phyloP scores from a whole-genome alignment of 495 filamentous ascomycete species.

The Penicillium ucsense region DNA sequence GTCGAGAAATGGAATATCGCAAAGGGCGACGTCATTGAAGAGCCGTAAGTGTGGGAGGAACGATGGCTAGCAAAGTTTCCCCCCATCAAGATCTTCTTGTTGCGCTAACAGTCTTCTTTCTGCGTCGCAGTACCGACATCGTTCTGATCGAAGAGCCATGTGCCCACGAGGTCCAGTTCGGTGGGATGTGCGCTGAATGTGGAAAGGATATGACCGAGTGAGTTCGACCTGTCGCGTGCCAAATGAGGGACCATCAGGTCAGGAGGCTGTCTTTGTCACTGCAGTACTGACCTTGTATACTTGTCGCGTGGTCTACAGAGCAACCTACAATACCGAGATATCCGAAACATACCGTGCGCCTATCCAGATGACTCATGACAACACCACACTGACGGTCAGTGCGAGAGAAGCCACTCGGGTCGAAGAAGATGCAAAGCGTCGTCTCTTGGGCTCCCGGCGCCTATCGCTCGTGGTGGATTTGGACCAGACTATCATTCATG shows the following conservation, averaged over 20 bases:
- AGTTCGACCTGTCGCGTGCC: conserved; percentile 9
- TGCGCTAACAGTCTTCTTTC: background rate
- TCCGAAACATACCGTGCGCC: conserved; percentile 66
- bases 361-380: conserved; percentile 89
- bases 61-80: too few species aligned
- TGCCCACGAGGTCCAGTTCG: conserved; percentile 81
- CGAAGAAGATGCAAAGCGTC: conserved; percentile 76
- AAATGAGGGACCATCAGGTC: too few species aligned
- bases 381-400: conserved; percentile 67
- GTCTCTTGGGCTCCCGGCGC: conserved; percentile 68
- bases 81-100: too few species aligned
- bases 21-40: conserved; percentile 58
- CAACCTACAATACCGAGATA: conserved; percentile 48
- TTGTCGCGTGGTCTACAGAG: conserved; percentile 19
- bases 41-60: conserved; percentile 23
- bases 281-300: background rate
- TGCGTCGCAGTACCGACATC: conserved; percentile 38
- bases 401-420: conserved; percentile 63
- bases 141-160: conserved; percentile 85
- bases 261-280: background rate
- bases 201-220: conserved; percentile 95
- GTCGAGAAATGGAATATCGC: conserved; percentile 65
- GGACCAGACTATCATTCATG: conserved; percentile 97
- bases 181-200: conserved; percentile 80
- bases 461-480: conserved; percentile 93